phyloP scores from a whole-genome alignment of 371 early-diverging fungal genomes.

The Actinomortierella wolfii region DNA sequence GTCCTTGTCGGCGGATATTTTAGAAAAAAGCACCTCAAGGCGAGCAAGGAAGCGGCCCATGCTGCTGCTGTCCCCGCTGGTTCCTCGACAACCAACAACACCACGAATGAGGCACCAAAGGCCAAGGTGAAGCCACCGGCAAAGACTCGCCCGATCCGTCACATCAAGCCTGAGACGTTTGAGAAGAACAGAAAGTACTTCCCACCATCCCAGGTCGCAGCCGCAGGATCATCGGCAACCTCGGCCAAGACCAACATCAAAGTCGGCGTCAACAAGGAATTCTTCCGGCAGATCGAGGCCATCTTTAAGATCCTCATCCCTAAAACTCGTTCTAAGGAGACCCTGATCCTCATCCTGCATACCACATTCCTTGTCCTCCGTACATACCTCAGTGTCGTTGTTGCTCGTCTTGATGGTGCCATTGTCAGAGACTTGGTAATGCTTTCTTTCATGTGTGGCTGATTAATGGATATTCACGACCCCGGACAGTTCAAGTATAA shows the following conservation, averaged over 20 bases:
- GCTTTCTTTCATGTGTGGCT: neutral
- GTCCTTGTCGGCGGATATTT: constrained; percentile 39
- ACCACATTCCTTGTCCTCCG: constrained; percentile 87
- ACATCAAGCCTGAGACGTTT: constrained; percentile 26
- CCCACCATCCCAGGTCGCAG: constrained; percentile 40
- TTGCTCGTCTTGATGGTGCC: constrained; percentile 91
- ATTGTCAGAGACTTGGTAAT: constrained; percentile 91
- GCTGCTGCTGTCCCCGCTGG: constrained; percentile 13
- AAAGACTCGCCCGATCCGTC: constrained; percentile 30
- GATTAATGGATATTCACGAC: no score
- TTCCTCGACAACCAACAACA: constrained; percentile 8
- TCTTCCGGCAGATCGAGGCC: constrained; percentile 68
- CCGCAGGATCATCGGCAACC: constrained; percentile 35
- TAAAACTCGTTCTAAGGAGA: constrained; percentile 74
- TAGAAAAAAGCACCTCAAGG: constrained; percentile 33
- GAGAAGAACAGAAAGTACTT: constrained; percentile 45
- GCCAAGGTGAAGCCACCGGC: constrained; percentile 25
- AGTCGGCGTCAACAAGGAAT: constrained; percentile 72
- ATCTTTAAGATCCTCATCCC: constrained; percentile 80
- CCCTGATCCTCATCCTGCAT: constrained; percentile 78
- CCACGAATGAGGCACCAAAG: constrained; percentile 4
- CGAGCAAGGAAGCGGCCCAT: constrained; percentile 22
- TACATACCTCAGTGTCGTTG: constrained; percentile 91
- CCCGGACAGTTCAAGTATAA: no score
- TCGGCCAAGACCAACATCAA: constrained; percentile 44